A percentile compares a stretch with the other conserved stretches of the same genome.
phyloP scores from a whole-genome alignment of 78 protist species.

The Acrasis kona region DNA sequence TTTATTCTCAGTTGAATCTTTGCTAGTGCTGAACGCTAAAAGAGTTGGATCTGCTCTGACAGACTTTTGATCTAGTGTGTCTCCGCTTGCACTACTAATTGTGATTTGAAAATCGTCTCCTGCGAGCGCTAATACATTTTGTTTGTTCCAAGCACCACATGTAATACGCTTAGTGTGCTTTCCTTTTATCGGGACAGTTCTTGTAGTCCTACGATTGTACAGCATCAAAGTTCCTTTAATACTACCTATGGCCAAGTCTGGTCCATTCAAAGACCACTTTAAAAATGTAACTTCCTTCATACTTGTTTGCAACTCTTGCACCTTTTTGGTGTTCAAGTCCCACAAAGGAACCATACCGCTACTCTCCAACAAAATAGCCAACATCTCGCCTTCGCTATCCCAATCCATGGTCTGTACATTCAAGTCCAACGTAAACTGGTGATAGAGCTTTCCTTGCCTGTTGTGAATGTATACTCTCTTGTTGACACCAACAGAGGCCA shows the following conservation, averaged over 20 bases:
- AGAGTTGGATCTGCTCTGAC: neutral
- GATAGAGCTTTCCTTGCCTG: slow-evolving; percentile 1
- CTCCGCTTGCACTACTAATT: slow-evolving; percentile 18
- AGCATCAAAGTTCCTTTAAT: slow-evolving; percentile 23
- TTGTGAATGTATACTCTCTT: neutral
- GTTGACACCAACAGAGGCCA: slow-evolving; percentile 20
- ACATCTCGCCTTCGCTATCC: slow-evolving; percentile 26
- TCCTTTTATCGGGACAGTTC: slow-evolving; percentile 39
- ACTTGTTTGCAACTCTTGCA: slow-evolving; percentile 7
- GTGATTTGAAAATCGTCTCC: slow-evolving; percentile 33
- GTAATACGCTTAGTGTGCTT: slow-evolving; percentile 45
- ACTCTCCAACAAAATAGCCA: slow-evolving; percentile 33
- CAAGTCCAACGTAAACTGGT: neutral
- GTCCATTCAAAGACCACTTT: neutral
- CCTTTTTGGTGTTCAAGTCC: neutral
- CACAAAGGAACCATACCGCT: slow-evolving; percentile 2
- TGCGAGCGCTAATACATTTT: slow-evolving; percentile 31
- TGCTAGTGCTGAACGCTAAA: neutral
- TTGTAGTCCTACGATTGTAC: slow-evolving; percentile 26
- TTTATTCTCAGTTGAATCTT: neutral
- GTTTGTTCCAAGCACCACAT: slow-evolving; percentile 49
- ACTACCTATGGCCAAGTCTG: slow-evolving; percentile 43
- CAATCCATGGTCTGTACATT: slow-evolving; percentile 15
- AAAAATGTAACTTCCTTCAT: slow-evolving; percentile 2
- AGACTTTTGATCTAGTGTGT: neutral